phyloP scores from a whole-genome alignment of 2,329 filamentous ascomycete genomes.

The Chaetoscypha palmicola region DNA sequence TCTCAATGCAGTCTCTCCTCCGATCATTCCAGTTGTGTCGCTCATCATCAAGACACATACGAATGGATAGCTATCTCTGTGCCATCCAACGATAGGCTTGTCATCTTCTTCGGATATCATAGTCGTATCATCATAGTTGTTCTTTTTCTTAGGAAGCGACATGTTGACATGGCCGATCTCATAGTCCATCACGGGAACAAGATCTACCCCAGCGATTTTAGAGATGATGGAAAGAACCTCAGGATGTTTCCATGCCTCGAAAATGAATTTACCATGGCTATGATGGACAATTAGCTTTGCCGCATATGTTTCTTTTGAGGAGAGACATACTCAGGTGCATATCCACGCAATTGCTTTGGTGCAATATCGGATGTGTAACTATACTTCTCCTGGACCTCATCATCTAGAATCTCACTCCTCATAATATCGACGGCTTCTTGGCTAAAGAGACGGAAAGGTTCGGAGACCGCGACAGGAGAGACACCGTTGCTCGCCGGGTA shows the following conservation, averaged over 20 bases:
- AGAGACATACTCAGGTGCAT: slow-evolving; percentile 45
- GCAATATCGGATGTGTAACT: slow-evolving; percentile 53
- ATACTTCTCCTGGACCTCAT: slow-evolving; percentile 49
- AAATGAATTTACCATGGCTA: slow-evolving; percentile 57
- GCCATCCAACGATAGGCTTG: slow-evolving; percentile 39
- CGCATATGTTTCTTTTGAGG: slow-evolving; percentile 3
- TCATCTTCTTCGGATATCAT: slow-evolving; percentile 29
- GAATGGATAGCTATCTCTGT: slow-evolving; percentile 44
- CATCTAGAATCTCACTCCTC: slow-evolving; percentile 53
- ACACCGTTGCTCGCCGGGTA: slow-evolving; percentile 48
- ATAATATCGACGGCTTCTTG: slow-evolving; percentile 54
- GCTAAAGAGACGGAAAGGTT: slow-evolving; percentile 58
- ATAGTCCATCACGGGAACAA: slow-evolving; percentile 49
- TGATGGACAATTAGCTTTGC: slow-evolving; percentile 10
- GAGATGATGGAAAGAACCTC: slow-evolving; percentile 48
- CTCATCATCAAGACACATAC: slow-evolving; percentile 47
- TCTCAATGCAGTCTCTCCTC: slow-evolving; percentile 53
- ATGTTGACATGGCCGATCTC: slow-evolving; percentile 55
- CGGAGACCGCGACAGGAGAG: slow-evolving; percentile 56
- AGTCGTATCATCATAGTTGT: slow-evolving; percentile 18
- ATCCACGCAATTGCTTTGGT: slow-evolving; percentile 48
- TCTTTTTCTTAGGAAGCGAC: slow-evolving; percentile 33
- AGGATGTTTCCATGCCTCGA: slow-evolving; percentile 53
- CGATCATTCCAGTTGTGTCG: slow-evolving; percentile 41
- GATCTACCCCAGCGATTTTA: slow-evolving; percentile 49